Percentiles rank a stretch among this genome's conserved stretches.
phyloP scores from a whole-genome alignment of 1,284 basidiomycete genomes.

The Volvariella surrecta region DNA sequence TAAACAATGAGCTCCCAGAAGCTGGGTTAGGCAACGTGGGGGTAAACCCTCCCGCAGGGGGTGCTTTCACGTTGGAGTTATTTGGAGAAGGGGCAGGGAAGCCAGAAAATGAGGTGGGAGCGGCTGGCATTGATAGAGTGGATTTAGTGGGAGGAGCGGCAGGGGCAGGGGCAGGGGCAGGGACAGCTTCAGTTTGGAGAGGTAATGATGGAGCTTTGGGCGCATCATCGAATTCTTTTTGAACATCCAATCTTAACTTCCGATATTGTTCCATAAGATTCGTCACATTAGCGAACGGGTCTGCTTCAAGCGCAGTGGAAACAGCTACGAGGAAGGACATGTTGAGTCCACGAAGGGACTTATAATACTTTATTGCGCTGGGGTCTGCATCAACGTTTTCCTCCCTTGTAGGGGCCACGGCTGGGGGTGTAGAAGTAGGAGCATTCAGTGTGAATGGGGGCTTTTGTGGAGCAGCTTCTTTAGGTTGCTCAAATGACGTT shows the following conservation, averaged over 20 bases:
- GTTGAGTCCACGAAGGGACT: constrained; percentile 75
- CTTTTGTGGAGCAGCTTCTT: not conserved
- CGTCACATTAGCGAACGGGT: constrained; percentile 71
- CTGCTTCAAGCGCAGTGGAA: constrained; percentile 53
- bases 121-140: constrained; percentile 32
- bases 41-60: constrained; percentile 15
- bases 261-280: constrained; percentile 60
- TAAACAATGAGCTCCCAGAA: constrained; percentile 9
- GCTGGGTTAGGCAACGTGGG: constrained; percentile 4
- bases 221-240: constrained; percentile 45
- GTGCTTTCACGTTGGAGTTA: too few species aligned
- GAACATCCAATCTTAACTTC: constrained; percentile 45
- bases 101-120: constrained; percentile 25
- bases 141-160: constrained; percentile 9
- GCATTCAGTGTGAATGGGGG: not conserved
- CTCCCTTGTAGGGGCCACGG: constrained; percentile 3
- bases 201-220: constrained; percentile 14
- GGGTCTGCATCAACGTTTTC: constrained; percentile 14
- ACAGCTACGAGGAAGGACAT: constrained; percentile 60
- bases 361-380: constrained; percentile 48
- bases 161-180: constrained; percentile 6
- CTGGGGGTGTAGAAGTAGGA: not conserved
- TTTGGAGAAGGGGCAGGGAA: constrained; percentile 6
- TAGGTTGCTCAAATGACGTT: constrained; percentile 2
- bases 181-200: constrained; percentile 13